Conservation (phyloP, 495 filamentous ascomycete species). For the Penicillium robsamsonii region DNA sequence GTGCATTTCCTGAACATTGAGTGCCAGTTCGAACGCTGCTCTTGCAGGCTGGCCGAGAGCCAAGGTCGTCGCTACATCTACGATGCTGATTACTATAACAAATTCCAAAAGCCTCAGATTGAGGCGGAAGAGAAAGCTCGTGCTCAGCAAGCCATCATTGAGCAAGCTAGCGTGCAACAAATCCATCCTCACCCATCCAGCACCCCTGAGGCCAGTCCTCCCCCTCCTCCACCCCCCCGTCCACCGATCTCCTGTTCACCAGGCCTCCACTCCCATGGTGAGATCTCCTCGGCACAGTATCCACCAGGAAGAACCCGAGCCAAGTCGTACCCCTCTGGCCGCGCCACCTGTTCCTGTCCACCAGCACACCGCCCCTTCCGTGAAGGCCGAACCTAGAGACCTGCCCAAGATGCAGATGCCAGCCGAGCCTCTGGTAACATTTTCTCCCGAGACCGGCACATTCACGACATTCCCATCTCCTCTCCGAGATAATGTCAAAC, state of each 20-base stretch:
- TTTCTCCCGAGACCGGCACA: constrained; percentile 50
- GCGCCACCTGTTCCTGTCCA: constrained; percentile 21
- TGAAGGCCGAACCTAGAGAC: constrained; percentile 27
- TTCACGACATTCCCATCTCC: constrained; percentile 49
- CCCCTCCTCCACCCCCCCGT: constrained; percentile 2
- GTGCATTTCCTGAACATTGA: constrained; percentile 81
- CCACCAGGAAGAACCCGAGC: constrained; percentile 2
- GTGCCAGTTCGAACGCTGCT: constrained; percentile 71
- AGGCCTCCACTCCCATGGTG: neutral
- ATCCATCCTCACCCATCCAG: neutral
- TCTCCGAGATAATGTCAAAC: constrained; percentile 26
- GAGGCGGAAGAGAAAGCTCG: constrained; percentile 16
- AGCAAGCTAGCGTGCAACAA: constrained; percentile 1
- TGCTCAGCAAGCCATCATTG: neutral
- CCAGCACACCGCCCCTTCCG: constrained; percentile 12
- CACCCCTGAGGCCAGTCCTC: constrained; percentile 6
- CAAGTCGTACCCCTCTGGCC: constrained; percentile 22
- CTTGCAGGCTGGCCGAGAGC: constrained; percentile 57
- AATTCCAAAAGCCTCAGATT: constrained; percentile 26
- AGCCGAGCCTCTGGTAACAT: constrained; percentile 42
- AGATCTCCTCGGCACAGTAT: neutral
- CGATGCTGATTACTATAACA: constrained; percentile 35
- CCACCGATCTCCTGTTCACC: constrained; percentile 6
- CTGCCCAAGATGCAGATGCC: constrained; percentile 30
- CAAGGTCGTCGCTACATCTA: constrained; percentile 51